Conservation (phyloP, 2,329 filamentous ascomycete species). For the Pyricularia sp. region DNA sequence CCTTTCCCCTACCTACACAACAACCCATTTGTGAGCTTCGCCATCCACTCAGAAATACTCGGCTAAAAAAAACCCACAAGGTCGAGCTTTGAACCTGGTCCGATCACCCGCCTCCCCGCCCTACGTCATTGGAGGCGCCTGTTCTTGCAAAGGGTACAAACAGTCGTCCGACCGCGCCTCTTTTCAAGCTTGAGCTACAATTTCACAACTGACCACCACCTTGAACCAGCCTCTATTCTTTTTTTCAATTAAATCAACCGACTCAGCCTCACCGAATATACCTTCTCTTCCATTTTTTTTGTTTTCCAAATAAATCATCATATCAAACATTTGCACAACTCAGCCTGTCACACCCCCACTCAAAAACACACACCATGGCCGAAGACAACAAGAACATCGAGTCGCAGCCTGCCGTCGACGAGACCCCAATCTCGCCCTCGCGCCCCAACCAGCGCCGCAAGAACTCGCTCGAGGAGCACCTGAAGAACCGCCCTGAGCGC, state of each 20-base stretch:
- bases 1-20: not conserved
- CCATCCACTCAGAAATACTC: not conserved
- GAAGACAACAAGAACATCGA: constrained; percentile 17
- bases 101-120: not conserved
- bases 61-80: not conserved
- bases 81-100: not conserved
- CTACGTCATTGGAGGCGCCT: not conserved
- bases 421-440: constrained; percentile 48
- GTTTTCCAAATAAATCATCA: not conserved
- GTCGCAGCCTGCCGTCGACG: constrained; percentile 33
- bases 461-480: constrained; percentile 65
- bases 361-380: constrained; percentile 19
- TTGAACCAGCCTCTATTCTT: not conserved
- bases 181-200: not conserved
- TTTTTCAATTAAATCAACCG: not conserved
- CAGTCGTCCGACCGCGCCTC: not conserved
- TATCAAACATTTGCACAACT: not conserved
- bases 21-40: not conserved
- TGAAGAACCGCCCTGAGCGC: constrained; percentile 64
- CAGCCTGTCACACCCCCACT: not conserved
- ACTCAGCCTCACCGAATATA: not conserved
- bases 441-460: constrained; percentile 39
- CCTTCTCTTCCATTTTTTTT: not conserved
- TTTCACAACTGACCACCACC: not conserved
- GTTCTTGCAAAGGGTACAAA: not conserved